Percentiles rank a stretch among this genome's conserved stretches.
phyloP scores from a whole-genome alignment of 148 eudicot species.

The Chenopodium quinoa region DNA sequence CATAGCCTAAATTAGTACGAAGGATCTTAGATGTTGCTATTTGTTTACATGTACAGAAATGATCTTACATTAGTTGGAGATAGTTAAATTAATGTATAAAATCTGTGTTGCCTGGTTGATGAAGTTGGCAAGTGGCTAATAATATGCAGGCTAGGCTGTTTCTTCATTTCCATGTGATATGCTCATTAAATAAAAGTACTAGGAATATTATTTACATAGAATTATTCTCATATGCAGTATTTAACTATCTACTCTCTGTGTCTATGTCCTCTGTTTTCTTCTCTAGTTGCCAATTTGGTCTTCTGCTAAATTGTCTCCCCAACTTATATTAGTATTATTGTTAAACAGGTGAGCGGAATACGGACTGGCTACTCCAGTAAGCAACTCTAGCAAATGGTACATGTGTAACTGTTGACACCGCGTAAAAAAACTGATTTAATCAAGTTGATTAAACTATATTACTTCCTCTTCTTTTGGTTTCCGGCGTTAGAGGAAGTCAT shows the following conservation, averaged over 20 bases:
- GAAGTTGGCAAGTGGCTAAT: slow-evolving; percentile 13
- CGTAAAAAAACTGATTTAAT: slow-evolving; percentile 9
- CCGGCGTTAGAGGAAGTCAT: background rate
- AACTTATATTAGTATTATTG: background rate
- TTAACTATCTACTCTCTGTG: background rate
- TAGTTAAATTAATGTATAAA: background rate
- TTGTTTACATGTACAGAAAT: background rate
- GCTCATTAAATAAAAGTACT: background rate
- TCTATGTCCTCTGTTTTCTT: background rate
- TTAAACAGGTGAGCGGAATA: slow-evolving; percentile 20
- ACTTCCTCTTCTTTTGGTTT: slow-evolving; percentile 13
- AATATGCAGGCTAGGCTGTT: slow-evolving; percentile 9
- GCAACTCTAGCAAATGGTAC: background rate
- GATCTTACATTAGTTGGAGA: background rate
- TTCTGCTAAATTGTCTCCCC: background rate
- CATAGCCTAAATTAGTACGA: background rate
- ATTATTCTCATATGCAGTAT: background rate
- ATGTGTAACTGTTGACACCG: slow-evolving; percentile 8
- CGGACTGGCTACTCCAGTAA: background rate
- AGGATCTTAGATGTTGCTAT: background rate
- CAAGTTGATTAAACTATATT: background rate
- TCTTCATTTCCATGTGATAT: background rate
- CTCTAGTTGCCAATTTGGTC: background rate
- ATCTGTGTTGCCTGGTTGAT: slow-evolving; percentile 16
- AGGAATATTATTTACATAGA: background rate